Percentiles rank a stretch among this genome's conserved stretches.
Evolutionary conservation across 345 rosid species (phyloP).

Genomic region (Raphanus raphanistrum): DNA sequence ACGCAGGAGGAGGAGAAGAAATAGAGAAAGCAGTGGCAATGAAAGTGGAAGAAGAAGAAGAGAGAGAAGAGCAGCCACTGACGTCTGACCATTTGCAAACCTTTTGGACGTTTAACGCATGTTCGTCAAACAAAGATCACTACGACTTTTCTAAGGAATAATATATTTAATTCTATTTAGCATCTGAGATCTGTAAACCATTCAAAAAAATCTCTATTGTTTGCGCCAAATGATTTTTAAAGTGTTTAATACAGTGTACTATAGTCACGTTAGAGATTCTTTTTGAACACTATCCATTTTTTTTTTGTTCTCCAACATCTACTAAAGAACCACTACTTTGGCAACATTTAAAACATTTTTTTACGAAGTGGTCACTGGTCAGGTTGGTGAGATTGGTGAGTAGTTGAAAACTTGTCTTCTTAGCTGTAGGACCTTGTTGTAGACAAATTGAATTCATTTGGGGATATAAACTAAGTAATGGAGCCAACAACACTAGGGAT

Average conservation of each 20-base stretch:
- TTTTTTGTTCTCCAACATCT: neutral
- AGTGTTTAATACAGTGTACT: neutral
- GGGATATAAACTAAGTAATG: conserved; percentile 3
- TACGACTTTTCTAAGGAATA: neutral
- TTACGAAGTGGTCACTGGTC: neutral
- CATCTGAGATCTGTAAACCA: neutral
- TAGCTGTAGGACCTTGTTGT: neutral
- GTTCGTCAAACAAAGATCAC: conserved; percentile 24
- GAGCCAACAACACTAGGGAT: neutral
- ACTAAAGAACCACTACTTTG: neutral
- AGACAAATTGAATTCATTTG: conserved; percentile 10
- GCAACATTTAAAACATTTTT: conserved; percentile 24
- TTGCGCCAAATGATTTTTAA: neutral
- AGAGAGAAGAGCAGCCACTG: conserved; percentile 46
- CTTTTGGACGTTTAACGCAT: neutral
- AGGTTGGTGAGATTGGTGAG: conserved; percentile 35
- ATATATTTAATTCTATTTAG: neutral
- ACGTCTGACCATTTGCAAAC: conserved; percentile 53
- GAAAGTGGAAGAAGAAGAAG: conserved; percentile 17
- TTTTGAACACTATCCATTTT: neutral
- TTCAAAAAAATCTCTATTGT: neutral
- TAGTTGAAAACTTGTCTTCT: conserved; percentile 16
- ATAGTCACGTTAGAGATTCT: neutral
- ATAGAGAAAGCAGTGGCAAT: conserved; percentile 10
- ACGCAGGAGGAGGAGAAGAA: conserved; percentile 9